Evolutionary conservation across 2,329 filamentous ascomycete genomes (phyloP).

Genomic region (Sphaceloma murrayae): DNA sequence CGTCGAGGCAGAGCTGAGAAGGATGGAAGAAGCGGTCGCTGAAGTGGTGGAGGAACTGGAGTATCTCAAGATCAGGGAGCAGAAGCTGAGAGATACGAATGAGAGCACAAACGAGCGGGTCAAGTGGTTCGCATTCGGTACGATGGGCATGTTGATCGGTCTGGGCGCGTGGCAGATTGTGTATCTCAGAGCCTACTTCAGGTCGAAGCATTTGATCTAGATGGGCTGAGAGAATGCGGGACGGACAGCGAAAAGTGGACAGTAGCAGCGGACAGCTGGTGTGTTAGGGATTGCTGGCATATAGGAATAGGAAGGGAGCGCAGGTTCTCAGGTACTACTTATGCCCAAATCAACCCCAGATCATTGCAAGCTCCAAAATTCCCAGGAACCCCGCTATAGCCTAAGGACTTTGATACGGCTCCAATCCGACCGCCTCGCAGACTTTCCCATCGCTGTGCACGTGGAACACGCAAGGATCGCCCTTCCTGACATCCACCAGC

Average conservation of each 20-base stretch:
- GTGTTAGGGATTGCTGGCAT: no score
- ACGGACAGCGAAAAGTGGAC: no score
- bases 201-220: conserved; percentile 48
- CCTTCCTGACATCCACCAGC: conserved; percentile 25
- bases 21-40: conserved; percentile 79
- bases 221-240: not conserved
- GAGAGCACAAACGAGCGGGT: conserved; percentile 98
- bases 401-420: conserved; percentile 17
- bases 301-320: no score
- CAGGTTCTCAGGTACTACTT: no score
- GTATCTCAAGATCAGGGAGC: conserved; percentile 79
- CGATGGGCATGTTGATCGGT: conserved; percentile 80
- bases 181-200: conserved; percentile 95
- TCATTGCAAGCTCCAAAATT: no score
- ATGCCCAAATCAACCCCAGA: not conserved
- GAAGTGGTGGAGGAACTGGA: conserved; percentile 95
- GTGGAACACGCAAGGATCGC: conserved; percentile 26
- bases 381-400: no score
- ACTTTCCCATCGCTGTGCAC: conserved; percentile 22
- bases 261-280: no score
- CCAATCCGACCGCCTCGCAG: conserved; percentile 14
- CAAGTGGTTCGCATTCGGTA: conserved; percentile 95
- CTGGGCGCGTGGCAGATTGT: conserved; percentile 96
- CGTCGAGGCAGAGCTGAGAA: conserved; percentile 84
- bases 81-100: conserved; percentile 95